phyloP scores from a whole-genome alignment of 202 grass and related monocot genomes.

The Setaria italica region DNA sequence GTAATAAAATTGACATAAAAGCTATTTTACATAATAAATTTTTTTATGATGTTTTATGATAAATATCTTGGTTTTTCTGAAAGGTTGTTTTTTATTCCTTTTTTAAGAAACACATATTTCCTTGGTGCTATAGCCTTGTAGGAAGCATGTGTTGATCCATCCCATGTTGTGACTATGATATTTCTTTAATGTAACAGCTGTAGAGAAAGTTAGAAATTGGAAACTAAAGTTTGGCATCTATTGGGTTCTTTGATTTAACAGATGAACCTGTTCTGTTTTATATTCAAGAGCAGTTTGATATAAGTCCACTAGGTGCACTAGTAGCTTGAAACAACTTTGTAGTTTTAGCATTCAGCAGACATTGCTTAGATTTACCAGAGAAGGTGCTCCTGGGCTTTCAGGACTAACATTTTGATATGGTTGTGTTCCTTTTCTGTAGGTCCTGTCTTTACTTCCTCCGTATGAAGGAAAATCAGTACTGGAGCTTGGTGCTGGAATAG shows the following conservation, averaged over 20 bases:
- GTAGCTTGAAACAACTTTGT: not conserved
- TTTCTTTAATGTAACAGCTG: not conserved
- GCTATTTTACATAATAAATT: not conserved
- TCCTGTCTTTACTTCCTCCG: slow-evolving; percentile 87
- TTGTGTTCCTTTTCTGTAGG: slow-evolving; percentile 48
- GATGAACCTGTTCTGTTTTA: not conserved
- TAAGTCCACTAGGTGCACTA: not conserved
- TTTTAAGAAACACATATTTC: not conserved
- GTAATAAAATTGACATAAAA: not conserved
- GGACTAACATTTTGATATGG: slow-evolving; percentile 28
- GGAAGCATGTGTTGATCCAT: not conserved
- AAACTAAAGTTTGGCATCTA: slow-evolving; percentile 2
- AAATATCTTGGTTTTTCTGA: not conserved
- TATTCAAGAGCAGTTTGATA: not conserved
- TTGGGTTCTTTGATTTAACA: not conserved
- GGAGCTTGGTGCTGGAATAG: slow-evolving; percentile 95
- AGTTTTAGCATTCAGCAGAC: not conserved
- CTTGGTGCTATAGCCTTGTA: not conserved
- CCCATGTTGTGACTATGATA: not conserved
- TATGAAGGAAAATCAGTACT: slow-evolving; percentile 89
- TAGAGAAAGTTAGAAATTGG: not conserved
- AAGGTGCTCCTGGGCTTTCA: not conserved
- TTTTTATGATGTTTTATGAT: slow-evolving; percentile 2
- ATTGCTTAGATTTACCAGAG: not conserved
- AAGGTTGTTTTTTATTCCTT: not conserved